Evolutionary conservation across 306 rosid species (phyloP), one percentile per base, ranked within the genome.

Genomic region (Lablab purpureus): DNA sequence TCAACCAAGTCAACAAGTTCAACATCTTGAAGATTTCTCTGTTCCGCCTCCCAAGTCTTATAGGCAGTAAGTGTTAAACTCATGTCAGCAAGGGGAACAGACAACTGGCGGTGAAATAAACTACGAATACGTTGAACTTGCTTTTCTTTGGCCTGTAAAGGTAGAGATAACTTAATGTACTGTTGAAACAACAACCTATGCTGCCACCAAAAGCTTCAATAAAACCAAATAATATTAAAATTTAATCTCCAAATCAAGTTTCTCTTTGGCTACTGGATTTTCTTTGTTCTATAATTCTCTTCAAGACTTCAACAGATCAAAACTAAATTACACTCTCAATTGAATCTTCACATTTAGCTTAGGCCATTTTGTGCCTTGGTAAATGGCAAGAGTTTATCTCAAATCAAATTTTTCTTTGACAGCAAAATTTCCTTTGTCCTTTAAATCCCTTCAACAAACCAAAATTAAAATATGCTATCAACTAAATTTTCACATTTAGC

Each of bases 31-130:
- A 80, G 11, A 40, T 74, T 81, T 55, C 96, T 88, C 73, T 76
- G 96, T 62, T 91, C 91, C 80, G 80, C 82, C 86, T 93, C 99
- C 98, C 99, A 95, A 63, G 90, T 86, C 87, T 87, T 90, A 74
- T 93, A 93, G 82, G 87, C 81, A 43, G 54, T 45, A 69, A 95
- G 83, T 56, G 96, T 91, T 80, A 94, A 91, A 78, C 67, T 83
- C 90, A 91, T 88, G 82, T 88, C 85, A 83, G 78, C 87, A 73
- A 85, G 96, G 58, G 98, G 98, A 36, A 95, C 86, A 17, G 99
- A 91, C 81, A 95, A 73, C n/a, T 90, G 98, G 47, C 98, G 98
- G 37, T 90, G 98, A 84, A 93, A 95, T 82, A 93, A 80, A 79
- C 81, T 85, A 49, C 93, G 91, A 41, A 91, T 83, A 8, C 74